Conservation (phyloP, 202 grass and related monocot genomes). For the Dendrocalamus latiflorus region DNA sequence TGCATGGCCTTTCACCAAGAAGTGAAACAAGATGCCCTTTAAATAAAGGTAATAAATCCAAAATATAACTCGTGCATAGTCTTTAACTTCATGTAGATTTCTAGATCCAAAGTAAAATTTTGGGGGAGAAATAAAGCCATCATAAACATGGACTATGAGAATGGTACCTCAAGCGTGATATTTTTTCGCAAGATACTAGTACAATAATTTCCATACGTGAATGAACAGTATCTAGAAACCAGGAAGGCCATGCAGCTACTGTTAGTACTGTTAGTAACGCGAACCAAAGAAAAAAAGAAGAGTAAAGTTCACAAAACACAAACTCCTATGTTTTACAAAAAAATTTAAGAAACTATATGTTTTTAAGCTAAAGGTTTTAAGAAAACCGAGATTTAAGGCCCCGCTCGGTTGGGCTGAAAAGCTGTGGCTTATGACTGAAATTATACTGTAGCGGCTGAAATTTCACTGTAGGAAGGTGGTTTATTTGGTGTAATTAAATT, state of each 20-base stretch:
- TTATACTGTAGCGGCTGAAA: too few relatives aligned
- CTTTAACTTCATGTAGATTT: background rate
- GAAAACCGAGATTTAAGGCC: too few relatives aligned
- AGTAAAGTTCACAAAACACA: too few relatives aligned
- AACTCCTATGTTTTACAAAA: too few relatives aligned
- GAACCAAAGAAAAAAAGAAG: background rate
- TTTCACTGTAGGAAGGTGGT: too few relatives aligned
- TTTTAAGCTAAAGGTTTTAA: too few relatives aligned
- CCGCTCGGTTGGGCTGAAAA: too few relatives aligned
- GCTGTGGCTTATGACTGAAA: too few relatives aligned
- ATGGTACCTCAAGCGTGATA: background rate
- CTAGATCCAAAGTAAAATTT: background rate
- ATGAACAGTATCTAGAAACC: constrained; percentile 9
- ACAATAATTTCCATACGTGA: constrained; percentile 26
- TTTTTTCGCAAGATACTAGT: background rate
- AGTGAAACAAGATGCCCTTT: background rate
- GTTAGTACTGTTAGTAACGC: background rate
- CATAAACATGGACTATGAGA: background rate
- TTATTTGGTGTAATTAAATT: too few relatives aligned
- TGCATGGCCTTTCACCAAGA: background rate
- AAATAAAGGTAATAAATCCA: background rate
- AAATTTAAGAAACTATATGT: too few relatives aligned
- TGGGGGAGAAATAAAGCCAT: background rate
- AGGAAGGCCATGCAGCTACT: background rate
- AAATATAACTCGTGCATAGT: background rate